Base-by-base conservation (phyloP, 148 eudicot genomes). In the Persicaria tinctoria region DNA sequence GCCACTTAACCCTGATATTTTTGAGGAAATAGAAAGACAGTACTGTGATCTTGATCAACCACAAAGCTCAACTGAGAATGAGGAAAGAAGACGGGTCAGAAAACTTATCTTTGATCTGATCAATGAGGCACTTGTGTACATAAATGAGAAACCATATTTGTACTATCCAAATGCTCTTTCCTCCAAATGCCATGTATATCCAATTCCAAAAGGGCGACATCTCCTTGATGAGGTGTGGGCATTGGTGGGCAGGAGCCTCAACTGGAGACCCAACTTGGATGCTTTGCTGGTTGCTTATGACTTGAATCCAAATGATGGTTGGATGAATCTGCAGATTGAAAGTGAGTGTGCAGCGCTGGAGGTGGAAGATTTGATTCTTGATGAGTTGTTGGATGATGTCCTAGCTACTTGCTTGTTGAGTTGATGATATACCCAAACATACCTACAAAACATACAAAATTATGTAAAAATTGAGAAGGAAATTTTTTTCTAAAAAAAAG, bases 271-370 rank as follows among this genome's bases (percentile, higher is more conserved):
- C 5, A 8, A 70, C 38, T 1, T 50, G 27, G 41, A 70, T 46
- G 41, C 13, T 48, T 47, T 50, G 73, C 16, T 70, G 73, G 38
- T 70, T 12, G 46, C 5, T 17, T 8, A 70, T 17, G 73, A 70
- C 14, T 70, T 46, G 14, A 70, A 50, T n/a, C 5, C 27, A 17
- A 70, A 8, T 48, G 54, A 81, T 48, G 87, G 87, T 64, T 90
- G 96, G 96, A 87, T 87, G 86, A 94, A 87, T 75, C 91, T 88
- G 46, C 97, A 94, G 79, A 51, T 78, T 46, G 91, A 89, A 38
- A 76, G 77, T 12, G 98, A 94, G 79, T 76, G 80, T 48, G 75
- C 83, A 54, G 91, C 82, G 8, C 77, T 91, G 18, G 87, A 89
- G 45, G 74, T 93, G 50, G 98, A 91, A 72, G 89, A 84, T 66